These are phyloP conservation scores for Halenospora varia DNA, from an alignment of 495 filamentous ascomycete genomes.

Conservation along the genomic window DNA sequence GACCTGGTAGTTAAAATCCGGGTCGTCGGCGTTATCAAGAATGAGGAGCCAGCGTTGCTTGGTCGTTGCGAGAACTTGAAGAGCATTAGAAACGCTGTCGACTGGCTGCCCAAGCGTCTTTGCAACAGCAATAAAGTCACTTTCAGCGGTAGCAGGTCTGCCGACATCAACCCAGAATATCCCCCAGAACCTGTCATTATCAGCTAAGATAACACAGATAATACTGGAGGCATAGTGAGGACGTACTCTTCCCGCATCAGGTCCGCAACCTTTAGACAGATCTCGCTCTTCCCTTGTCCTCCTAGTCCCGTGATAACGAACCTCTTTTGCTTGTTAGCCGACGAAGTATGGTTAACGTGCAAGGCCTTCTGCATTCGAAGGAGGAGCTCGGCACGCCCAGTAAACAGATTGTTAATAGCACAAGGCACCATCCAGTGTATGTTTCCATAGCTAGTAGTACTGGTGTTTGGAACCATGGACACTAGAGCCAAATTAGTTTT, in stretches of 20 bases:
- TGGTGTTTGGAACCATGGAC: too few species aligned
- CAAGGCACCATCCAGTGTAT: constrained; percentile 20
- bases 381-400: constrained; percentile 17
- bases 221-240: background rate
- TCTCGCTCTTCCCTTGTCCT: constrained; percentile 37
- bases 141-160: constrained; percentile 20
- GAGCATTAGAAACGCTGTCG: constrained; percentile 25
- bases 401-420: constrained; percentile 18
- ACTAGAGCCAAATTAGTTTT: too few species aligned
- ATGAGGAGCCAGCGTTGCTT: constrained; percentile 30
- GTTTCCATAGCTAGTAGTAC: too few species aligned
- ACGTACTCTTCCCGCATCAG: constrained; percentile 26
- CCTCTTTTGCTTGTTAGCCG: constrained; percentile 15
- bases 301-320: constrained; percentile 35
- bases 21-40: constrained; percentile 39
- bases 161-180: constrained; percentile 28
- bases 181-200: constrained; percentile 28
- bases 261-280: constrained; percentile 34
- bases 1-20: constrained; percentile 24
- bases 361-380: constrained; percentile 15
- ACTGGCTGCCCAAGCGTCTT: constrained; percentile 18
- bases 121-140: constrained; percentile 27
- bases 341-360: background rate
- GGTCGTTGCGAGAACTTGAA: constrained; percentile 25
- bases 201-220: constrained; percentile 8